These are phyloP conservation scores for Spongiforma sp. DNA, from an alignment of 1,284 basidiomycete genomes.

Conservation along the genomic window DNA sequence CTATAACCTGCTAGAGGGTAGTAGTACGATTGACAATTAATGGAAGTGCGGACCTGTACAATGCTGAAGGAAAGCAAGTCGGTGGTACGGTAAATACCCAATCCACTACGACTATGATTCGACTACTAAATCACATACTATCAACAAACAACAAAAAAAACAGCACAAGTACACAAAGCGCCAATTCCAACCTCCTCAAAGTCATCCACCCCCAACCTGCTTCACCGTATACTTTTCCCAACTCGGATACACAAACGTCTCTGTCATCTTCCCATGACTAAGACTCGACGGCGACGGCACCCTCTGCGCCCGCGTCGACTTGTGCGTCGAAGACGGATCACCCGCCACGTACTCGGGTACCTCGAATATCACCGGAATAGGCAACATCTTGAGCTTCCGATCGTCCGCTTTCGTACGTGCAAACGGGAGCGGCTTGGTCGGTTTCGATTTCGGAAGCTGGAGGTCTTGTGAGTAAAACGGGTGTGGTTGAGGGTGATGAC, in stretches of 20 bases:
- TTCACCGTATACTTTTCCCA: constrained; percentile 68
- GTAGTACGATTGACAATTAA: too few relatives aligned
- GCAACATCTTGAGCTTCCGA: constrained; percentile 54
- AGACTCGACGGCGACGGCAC: constrained; percentile 36
- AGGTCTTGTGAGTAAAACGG: too few relatives aligned
- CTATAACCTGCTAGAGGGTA: too few relatives aligned
- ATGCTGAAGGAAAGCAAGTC: too few relatives aligned
- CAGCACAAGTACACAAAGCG: constrained; percentile 17
- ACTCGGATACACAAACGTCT: constrained; percentile 57
- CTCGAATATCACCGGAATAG: constrained; percentile 49
- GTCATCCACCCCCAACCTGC: constrained; percentile 42
- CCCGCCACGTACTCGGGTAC: constrained; percentile 37
- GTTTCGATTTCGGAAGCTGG: constrained; percentile 43
- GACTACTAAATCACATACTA: too few relatives aligned
- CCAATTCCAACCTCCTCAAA: too few relatives aligned
- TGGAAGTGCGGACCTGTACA: too few relatives aligned
- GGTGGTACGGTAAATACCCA: too few relatives aligned
- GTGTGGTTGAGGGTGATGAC: too few relatives aligned
- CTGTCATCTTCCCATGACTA: constrained; percentile 30
- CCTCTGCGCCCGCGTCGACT: constrained; percentile 34
- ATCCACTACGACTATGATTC: too few relatives aligned
- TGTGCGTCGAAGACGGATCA: constrained; percentile 23
- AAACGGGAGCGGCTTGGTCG: constrained; percentile 54
- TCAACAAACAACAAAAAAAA: background rate
- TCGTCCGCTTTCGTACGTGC: constrained; percentile 52